Conservation (phyloP, 1,284 basidiomycete species). For the Neonothopanus nambi region DNA sequence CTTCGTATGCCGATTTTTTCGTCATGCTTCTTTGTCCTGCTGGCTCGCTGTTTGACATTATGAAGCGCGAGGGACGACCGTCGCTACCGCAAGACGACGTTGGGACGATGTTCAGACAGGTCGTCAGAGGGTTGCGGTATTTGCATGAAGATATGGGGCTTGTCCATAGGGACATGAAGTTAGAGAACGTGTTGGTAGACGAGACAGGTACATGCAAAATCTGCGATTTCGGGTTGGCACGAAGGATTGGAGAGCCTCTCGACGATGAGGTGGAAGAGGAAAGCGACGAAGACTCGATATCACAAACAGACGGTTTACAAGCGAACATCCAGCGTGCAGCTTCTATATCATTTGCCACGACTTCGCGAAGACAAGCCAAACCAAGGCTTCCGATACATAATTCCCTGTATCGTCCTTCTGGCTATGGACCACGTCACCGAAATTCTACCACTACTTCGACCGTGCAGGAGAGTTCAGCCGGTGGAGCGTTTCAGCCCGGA, state of each 20-base stretch:
- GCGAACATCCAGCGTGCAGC: conserved; percentile 35
- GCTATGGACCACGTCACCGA: conserved; percentile 50
- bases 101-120: conserved; percentile 87
- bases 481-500: conserved; percentile 65
- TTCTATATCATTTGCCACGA: conserved; percentile 29
- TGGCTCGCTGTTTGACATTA: conserved; percentile 84
- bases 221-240: conserved; percentile 82
- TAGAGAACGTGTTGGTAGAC: conserved; percentile 95
- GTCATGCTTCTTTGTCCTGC: conserved; percentile 84
- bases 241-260: conserved; percentile 55
- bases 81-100: conserved; percentile 74
- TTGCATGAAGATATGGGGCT: conserved; percentile 79
- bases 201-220: conserved; percentile 81
- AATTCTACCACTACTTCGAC: conserved; percentile 54
- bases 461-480: conserved; percentile 23
- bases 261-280: conserved; percentile 41
- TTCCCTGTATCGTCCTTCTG: conserved; percentile 28
- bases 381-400: conserved; percentile 25
- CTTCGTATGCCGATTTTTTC: conserved; percentile 75
- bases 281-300: conserved; percentile 27
- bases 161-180: conserved; percentile 93
- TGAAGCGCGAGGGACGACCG: conserved; percentile 69
- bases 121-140: conserved; percentile 84
- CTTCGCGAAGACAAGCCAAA: conserved; percentile 26
- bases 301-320: conserved; percentile 11